phyloP scores from a whole-genome alignment of 2,329 filamentous ascomycete species.

The Daldinia sp. region DNA sequence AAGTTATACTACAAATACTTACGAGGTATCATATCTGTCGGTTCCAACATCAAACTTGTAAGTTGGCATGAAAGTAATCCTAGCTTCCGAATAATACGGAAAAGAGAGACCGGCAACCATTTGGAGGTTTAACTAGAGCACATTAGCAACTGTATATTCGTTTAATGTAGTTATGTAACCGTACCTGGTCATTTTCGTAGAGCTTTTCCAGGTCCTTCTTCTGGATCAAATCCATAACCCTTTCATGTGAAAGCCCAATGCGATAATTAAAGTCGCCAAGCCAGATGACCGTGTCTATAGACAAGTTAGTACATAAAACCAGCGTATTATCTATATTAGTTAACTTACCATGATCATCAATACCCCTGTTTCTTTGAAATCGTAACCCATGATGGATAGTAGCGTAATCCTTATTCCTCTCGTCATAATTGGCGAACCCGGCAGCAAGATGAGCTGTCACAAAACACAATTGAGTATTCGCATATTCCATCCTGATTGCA shows the following conservation, averaged over 20 bases:
- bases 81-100: conserved; percentile 89
- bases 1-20: conserved; percentile 53
- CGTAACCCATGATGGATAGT: conserved; percentile 88
- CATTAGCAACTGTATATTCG: conserved; percentile 33
- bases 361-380: conserved; percentile 90
- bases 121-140: conserved; percentile 82
- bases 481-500: conserved; percentile 94
- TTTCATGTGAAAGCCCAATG: conserved; percentile 85
- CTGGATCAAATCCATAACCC: conserved; percentile 79
- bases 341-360: conserved; percentile 83
- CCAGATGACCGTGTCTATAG: conserved; percentile 82
- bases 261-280: conserved; percentile 98
- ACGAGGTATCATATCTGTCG: conserved; percentile 92
- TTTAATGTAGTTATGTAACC: conserved; percentile 27
- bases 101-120: conserved; percentile 95
- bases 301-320: conserved; percentile 42
- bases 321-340: neutral
- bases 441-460: conserved; percentile 97
- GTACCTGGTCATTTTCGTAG: conserved; percentile 90
- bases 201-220: conserved; percentile 79
- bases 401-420: conserved; percentile 91
- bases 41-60: conserved; percentile 95
- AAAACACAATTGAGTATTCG: conserved; percentile 92
- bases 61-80: conserved; percentile 89
- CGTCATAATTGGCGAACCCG: conserved; percentile 96